Evolutionary conservation across 495 filamentous ascomycete species (phyloP).

Genomic region (Pyronema omphalodes): DNA sequence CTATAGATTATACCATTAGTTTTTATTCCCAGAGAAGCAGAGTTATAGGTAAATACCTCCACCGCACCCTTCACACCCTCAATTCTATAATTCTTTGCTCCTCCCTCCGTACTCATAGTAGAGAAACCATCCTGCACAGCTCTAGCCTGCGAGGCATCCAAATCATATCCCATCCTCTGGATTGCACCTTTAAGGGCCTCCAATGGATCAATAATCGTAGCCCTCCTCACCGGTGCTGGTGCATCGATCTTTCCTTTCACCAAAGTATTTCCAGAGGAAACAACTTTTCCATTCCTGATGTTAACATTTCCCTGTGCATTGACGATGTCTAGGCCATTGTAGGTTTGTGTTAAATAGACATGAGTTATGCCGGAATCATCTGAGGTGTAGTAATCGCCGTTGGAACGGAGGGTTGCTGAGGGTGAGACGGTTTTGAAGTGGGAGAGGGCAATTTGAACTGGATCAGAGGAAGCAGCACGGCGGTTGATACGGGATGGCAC

Average conservation of each 20-base stretch:
- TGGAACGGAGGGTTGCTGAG: slow-evolving; percentile 25
- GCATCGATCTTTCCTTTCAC: slow-evolving; percentile 11
- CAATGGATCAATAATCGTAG: slow-evolving; percentile 8
- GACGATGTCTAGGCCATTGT: slow-evolving; percentile 34
- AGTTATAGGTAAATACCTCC: slow-evolving; percentile 6
- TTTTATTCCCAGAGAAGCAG: background rate
- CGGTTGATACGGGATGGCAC: background rate
- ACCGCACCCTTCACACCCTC: slow-evolving; percentile 13
- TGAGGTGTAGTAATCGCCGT: slow-evolving; percentile 30
- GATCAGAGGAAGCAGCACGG: slow-evolving; percentile 1
- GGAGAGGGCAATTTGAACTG: slow-evolving; percentile 12
- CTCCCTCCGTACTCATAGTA: background rate
- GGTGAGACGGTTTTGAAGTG: slow-evolving; percentile 18
- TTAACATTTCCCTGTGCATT: slow-evolving; percentile 41
- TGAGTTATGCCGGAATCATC: slow-evolving; percentile 33
- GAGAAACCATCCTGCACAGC: slow-evolving; percentile 9
- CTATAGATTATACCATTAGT: slow-evolving; percentile 6
- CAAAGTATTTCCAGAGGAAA: slow-evolving; percentile 15
- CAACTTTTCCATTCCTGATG: slow-evolving; percentile 23
- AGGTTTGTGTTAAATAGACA: slow-evolving; percentile 36
- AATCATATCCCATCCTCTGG: slow-evolving; percentile 5
- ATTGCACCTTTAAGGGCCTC: slow-evolving; percentile 17
- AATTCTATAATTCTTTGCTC: slow-evolving; percentile 10
- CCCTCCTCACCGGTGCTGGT: slow-evolving; percentile 1
- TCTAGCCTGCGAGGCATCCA: slow-evolving; percentile 5